Evolutionary conservation across 1,139 yeast species (phyloP).

Genomic region (Magnusiomyces fungicola): DNA sequence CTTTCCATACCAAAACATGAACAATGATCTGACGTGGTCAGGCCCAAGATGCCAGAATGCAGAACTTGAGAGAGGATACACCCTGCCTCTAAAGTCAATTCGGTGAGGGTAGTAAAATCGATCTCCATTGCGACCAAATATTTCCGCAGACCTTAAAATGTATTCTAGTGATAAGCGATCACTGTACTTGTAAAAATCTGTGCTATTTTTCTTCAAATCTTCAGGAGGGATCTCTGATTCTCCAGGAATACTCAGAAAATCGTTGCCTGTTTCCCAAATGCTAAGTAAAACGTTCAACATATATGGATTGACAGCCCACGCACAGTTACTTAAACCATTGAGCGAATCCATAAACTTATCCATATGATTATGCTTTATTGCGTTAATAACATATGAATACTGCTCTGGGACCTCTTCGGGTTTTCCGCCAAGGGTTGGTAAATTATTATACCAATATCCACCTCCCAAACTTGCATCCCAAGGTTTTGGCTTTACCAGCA

Average conservation of each 20-base stretch:
- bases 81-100: constrained; percentile 73
- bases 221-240: constrained; percentile 24
- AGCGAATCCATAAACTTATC: constrained; percentile 61
- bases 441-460: constrained; percentile 59
- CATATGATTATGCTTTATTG: constrained; percentile 57
- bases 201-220: constrained; percentile 42
- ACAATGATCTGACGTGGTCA: constrained; percentile 54
- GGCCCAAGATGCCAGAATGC: constrained; percentile 54
- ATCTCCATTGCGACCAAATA: constrained; percentile 47
- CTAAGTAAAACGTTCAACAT: constrained; percentile 58
- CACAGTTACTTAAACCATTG: constrained; percentile 72
- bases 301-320: constrained; percentile 77
- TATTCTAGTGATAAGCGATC: constrained; percentile 31
- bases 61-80: constrained; percentile 65
- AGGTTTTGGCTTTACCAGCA: constrained; percentile 75
- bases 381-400: constrained; percentile 68
- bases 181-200: too few species aligned
- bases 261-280: constrained; percentile 72
- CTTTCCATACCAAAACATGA: constrained; percentile 60
- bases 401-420: constrained; percentile 66
- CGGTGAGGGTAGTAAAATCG: constrained; percentile 82
- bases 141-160: constrained; percentile 79
- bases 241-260: constrained; percentile 67
- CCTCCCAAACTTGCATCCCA: constrained; percentile 73
- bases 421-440: constrained; percentile 54